phyloP scores from a whole-genome alignment of 495 filamentous ascomycete genomes.

The Neurospora sp. region DNA sequence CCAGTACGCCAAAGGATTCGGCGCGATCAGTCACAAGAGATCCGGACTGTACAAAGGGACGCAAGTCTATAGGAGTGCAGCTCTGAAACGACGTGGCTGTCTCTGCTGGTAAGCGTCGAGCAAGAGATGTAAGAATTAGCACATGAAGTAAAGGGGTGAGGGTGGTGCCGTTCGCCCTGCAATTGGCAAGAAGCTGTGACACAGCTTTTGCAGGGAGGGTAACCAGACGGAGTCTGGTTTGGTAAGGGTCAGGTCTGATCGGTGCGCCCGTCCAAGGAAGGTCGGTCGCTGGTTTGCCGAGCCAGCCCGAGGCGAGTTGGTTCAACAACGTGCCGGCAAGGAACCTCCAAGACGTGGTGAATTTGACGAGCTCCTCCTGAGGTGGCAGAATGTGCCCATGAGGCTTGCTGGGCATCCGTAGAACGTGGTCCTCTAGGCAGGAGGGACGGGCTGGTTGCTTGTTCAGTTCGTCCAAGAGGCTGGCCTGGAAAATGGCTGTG shows the following conservation, averaged over 20 bases:
- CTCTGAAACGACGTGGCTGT: constrained; percentile 16
- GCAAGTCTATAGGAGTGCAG: constrained; percentile 22
- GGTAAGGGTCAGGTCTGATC: constrained; percentile 11
- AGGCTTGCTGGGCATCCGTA: constrained; percentile 5
- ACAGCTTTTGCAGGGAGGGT: constrained; percentile 9
- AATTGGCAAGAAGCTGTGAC: constrained; percentile 13
- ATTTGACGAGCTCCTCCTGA: constrained; percentile 17
- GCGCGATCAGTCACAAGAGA: not conserved
- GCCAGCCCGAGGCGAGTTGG: constrained; percentile 10
- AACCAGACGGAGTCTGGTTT: constrained; percentile 21
- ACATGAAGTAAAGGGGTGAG: constrained; percentile 26
- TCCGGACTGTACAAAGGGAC: constrained; percentile 13
- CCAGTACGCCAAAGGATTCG: constrained; percentile 18
- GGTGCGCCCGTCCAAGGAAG: constrained; percentile 20
- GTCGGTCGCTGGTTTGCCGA: constrained; percentile 2
- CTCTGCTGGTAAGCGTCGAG: constrained; percentile 9
- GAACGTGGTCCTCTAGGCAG: constrained; percentile 4
- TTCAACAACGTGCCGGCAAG: constrained; percentile 14
- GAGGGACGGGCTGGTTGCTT: not conserved
- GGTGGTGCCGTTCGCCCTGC: constrained; percentile 20
- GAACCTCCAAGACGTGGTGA: constrained; percentile 17
- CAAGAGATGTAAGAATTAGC: constrained; percentile 17
- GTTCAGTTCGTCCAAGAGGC: constrained; percentile 20
- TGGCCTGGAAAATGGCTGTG: constrained; percentile 23
- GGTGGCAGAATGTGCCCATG: constrained; percentile 10